Evolutionary conservation across 2,329 filamentous ascomycete genomes (phyloP).

Genomic region (Ophiostoma quercus): DNA sequence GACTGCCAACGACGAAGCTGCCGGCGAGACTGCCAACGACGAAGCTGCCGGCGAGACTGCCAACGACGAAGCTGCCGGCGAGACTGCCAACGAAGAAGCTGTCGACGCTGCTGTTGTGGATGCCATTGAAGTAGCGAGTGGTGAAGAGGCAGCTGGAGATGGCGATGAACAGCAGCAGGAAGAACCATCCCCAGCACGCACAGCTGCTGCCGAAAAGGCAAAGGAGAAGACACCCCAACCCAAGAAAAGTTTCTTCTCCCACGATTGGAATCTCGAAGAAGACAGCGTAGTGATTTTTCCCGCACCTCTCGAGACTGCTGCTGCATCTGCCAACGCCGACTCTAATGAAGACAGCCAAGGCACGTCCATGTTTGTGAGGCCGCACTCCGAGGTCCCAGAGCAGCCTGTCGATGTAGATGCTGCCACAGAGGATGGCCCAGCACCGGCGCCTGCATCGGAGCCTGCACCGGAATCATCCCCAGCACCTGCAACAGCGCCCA

Average conservation of each 20-base stretch:
- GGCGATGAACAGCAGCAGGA: neutral
- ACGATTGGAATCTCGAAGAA: neutral
- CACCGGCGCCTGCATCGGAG: constrained; percentile 6
- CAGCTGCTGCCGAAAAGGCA: neutral
- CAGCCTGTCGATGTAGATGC: neutral
- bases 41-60: neutral
- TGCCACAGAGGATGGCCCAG: constrained; percentile 21
- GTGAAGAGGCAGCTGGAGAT: neutral
- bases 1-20: neutral
- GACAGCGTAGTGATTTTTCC: neutral
- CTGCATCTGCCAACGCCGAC: neutral
- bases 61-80: neutral
- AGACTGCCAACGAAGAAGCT: neutral
- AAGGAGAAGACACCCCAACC: neutral
- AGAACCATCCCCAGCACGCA: neutral
- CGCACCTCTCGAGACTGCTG: neutral
- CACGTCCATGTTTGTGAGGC: neutral
- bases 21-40: neutral
- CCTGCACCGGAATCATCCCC: neutral
- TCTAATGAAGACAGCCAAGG: neutral
- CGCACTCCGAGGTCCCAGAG: neutral
- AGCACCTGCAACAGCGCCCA: neutral
- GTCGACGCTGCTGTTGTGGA: neutral
- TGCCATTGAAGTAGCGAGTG: neutral
- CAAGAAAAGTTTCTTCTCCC: neutral